phyloP scores from a whole-genome alignment of 257 asterid genomes.

The Nicotiana tabacum region DNA sequence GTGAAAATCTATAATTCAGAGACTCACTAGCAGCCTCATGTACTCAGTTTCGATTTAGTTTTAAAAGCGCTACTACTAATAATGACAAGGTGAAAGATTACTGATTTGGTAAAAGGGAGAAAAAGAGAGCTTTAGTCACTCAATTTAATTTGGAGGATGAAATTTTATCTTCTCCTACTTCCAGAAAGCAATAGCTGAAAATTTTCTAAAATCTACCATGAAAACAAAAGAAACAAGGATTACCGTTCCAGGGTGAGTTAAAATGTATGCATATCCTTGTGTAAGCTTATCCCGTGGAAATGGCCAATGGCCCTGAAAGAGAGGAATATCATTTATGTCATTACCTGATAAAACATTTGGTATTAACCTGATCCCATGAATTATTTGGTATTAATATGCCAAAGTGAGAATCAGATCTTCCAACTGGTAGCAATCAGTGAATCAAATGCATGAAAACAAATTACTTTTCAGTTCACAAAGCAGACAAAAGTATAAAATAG shows the following conservation, averaged over 20 bases:
- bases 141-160: not conserved
- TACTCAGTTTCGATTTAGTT: not conserved
- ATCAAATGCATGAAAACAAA: not conserved
- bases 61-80: not conserved
- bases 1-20: not conserved
- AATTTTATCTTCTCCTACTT: not conserved
- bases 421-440: not conserved
- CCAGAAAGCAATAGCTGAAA: too few species aligned
- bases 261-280: constrained; percentile 55
- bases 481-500: not conserved
- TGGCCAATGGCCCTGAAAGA: constrained; percentile 60
- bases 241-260: constrained; percentile 60
- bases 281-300: constrained; percentile 50
- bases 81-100: not conserved
- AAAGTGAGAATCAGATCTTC: not conserved
- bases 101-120: not conserved
- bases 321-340: not conserved
- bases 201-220: not conserved
- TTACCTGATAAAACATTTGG: not conserved
- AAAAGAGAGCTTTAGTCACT: not conserved
- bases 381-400: not conserved
- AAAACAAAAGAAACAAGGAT: constrained; percentile 1
- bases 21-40: not conserved
- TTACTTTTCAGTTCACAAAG: not conserved
- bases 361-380: too few species aligned